A percentile compares a stretch with the other conserved stretches of the same genome.
Evolutionary conservation across 2,329 filamentous ascomycete genomes (phyloP).

Genomic region (Microsporum canis): DNA sequence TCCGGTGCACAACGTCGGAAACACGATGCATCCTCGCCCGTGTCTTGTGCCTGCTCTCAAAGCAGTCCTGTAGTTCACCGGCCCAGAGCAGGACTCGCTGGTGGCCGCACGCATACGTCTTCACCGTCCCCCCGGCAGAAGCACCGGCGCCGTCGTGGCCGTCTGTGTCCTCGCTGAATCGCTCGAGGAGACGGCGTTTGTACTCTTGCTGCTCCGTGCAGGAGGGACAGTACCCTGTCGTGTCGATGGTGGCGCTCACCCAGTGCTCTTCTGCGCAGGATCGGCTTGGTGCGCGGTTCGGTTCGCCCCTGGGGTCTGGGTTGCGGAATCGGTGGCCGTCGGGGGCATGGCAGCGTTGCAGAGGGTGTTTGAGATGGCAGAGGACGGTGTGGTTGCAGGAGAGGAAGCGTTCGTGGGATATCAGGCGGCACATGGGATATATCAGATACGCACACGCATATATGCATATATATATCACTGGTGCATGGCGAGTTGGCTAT

Average conservation of each 20-base stretch:
- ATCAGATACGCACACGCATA: no score
- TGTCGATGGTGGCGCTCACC: background rate
- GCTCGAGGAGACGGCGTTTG: background rate
- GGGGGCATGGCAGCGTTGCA: conserved; percentile 13
- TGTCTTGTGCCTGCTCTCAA: background rate
- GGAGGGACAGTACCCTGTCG: conserved; percentile 5
- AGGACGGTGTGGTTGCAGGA: conserved; percentile 9
- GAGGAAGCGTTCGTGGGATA: conserved; percentile 9
- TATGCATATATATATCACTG: background rate
- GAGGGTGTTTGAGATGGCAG: conserved; percentile 12
- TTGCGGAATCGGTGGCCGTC: conserved; percentile 11
- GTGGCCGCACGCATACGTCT: conserved; percentile 6
- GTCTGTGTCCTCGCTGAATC: background rate
- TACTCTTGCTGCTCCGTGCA: conserved; percentile 6
- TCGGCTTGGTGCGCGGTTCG: conserved; percentile 1
- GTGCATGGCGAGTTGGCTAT: no score
- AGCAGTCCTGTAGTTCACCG: conserved; percentile 6
- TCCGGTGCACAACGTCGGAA: no score
- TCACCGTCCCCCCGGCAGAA: background rate
- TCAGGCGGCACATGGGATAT: conserved; percentile 12
- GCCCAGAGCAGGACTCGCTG: background rate
- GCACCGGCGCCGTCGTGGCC: background rate
- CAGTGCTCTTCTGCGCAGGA: conserved; percentile 13
- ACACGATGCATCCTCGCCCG: background rate
- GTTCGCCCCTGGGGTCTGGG: background rate